Percentiles rank a stretch among this genome's conserved stretches.
Evolutionary conservation across 129 eudicot genomes (phyloP).

Genomic region (Helichrysum umbraculigerum): DNA sequence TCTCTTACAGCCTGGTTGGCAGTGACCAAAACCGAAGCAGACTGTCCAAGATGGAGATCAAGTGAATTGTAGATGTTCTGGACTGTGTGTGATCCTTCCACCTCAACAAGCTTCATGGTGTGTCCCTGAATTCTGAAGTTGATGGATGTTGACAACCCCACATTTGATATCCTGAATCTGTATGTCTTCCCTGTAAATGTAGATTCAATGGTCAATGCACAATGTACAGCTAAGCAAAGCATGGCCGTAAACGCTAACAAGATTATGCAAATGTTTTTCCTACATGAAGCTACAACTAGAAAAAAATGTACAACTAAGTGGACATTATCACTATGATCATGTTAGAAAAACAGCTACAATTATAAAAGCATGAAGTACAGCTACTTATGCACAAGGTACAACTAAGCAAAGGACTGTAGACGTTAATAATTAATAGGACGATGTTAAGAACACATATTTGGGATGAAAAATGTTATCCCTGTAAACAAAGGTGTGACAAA

Average conservation of each 20-base stretch:
- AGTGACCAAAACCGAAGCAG: conserved; percentile 81
- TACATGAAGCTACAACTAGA: conserved; percentile 18
- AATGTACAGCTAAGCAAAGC: neutral
- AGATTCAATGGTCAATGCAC: conserved; percentile 3
- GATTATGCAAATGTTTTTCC: conserved; percentile 35
- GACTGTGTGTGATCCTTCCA: conserved; percentile 90
- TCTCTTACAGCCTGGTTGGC: conserved; percentile 76
- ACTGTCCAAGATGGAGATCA: conserved; percentile 91
- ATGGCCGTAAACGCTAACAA: neutral
- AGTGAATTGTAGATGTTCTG: conserved; percentile 73
- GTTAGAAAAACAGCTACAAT: neutral
- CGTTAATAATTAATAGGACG: no score
- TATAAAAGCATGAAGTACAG: neutral
- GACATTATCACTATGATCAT: neutral
- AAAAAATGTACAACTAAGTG: neutral
- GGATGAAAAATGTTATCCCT: no score
- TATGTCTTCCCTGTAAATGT: conserved; percentile 68
- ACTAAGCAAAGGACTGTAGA: no score
- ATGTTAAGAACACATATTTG: no score
- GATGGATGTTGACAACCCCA: conserved; percentile 75
- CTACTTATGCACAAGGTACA: neutral
- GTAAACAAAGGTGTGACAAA: no score
- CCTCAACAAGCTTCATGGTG: conserved; percentile 80
- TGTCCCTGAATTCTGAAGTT: conserved; percentile 98
- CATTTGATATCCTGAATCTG: conserved; percentile 96